Evolutionary conservation across 2,329 filamentous ascomycete genomes (phyloP), one percentile per base, ranked within the genome.

Genomic region (Trichoderma atroviride): DNA sequence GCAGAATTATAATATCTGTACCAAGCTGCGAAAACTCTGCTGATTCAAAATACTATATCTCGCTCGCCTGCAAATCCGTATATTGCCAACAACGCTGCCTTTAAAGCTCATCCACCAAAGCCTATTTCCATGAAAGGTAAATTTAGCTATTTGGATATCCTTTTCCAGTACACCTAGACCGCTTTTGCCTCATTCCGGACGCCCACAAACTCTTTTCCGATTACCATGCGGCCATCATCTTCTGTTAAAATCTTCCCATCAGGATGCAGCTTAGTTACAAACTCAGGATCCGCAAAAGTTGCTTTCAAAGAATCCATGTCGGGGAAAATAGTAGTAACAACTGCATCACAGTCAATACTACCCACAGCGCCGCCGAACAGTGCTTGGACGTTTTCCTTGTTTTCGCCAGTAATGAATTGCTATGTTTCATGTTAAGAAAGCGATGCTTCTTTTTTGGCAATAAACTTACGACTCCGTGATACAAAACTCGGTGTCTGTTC

Each of bases 231-330:
- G 29, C 47, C 14, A 29, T 63, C 43, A n/a, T 55, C 47, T 14
- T 63, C 60, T 35, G 22, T 63, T 10, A 63, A 63, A 14, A 13
- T 37, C 31, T 55, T 55, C 33, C 37, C 47, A n/a, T 63, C 47
- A 40, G 31, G 47, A 4, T 40, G 14, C 29, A 63, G 22, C 24
- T 55, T 53, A 7, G 31, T 22, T 27, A 22, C 22, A 16, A 63
- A 29, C 0, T 63, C 31, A 14, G 60, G 47, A n/a, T 63, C 31
- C 5, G 31, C n/a, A 14, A 55, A 63, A 14, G 60, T 40, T 40
- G 47, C 60, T 37, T 63, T 33, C 5, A 63, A n/a, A 9, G 47
- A 50, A 19, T 27, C 47, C 22, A 63, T 63, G 14, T 63, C 60
- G 2, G 31, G 31, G 11, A 19, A 27, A 16, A 63, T 40, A 19